A percentile compares a stretch with the other conserved stretches of the same genome.
Evolutionary conservation across 225 moss, liverwort and hornwort species (phyloP).

Genomic region (Thuidium tamariscinum): DNA sequence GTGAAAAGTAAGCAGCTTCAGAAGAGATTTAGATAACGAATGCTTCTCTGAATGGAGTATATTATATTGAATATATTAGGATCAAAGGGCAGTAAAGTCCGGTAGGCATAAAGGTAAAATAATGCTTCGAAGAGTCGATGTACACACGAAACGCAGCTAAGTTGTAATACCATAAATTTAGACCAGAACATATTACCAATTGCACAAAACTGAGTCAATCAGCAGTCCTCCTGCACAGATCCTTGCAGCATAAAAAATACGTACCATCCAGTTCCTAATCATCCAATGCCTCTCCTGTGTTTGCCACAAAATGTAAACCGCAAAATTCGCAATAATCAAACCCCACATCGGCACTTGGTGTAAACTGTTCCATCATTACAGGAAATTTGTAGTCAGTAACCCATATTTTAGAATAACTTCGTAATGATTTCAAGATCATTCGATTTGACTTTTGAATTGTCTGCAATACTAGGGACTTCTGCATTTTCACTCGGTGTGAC

Average conservation of each 20-base stretch:
- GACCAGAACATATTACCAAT: background rate
- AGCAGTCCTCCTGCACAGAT: background rate
- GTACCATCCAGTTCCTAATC: slow-evolving; percentile 27
- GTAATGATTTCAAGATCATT: background rate
- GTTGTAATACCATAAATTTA: background rate
- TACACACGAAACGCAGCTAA: background rate
- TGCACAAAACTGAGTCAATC: background rate
- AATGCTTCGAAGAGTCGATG: background rate
- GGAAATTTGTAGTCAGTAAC: background rate
- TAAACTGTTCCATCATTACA: slow-evolving; percentile 5
- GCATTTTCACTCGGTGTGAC: background rate
- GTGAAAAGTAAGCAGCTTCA: background rate
- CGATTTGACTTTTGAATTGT: background rate
- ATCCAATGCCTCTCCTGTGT: slow-evolving; percentile 15
- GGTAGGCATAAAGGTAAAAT: background rate
- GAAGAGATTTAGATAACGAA: background rate
- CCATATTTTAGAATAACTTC: background rate
- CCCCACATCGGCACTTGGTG: slow-evolving; percentile 18
- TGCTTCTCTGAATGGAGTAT: background rate
- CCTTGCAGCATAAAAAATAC: background rate
- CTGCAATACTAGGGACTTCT: background rate
- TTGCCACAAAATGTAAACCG: slow-evolving; percentile 23
- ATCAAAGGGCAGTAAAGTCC: background rate
- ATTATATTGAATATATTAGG: background rate
- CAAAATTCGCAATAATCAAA: slow-evolving; percentile 16